Base-by-base conservation (phyloP, 345 rosid species). In the Brassica carinata region DNA sequence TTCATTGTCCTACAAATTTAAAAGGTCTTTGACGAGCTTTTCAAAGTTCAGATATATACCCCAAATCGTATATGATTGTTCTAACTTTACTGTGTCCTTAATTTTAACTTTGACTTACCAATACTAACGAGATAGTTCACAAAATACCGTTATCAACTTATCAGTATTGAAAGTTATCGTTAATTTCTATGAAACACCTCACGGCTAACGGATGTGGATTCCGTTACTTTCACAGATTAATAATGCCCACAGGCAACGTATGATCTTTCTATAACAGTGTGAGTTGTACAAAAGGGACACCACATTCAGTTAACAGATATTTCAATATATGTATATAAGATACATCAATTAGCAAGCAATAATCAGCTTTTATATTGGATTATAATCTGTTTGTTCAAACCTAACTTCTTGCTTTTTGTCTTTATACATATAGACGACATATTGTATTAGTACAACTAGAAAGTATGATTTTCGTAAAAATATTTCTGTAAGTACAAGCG, bases 251-350 rank as follows among this genome's bases (percentile, higher is more conserved):
- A 29, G 34, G 36, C 53, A 79, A 79, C 73, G 51, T 72, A 38
- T 65, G 77, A 68, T 65, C 63, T 72, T 65, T 72, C 77, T 13
- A 65, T 55, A 65, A 78, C 61, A 79, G 51, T 17, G 69, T 67
- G 73, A 66, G 69, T 67, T 79, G 78, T 79, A 73, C 73, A 73
- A 79, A 79, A 58, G 27, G 61, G 78, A 73, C 78, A 67, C 3
- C 18, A 73, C 73, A 79, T 67, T 27, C 62, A 38, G 27, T 40
- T 58, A 66, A 58, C 82, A 66, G 72, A 65, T 7, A 55, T 55
- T 55, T 66, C 62, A 17, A 66, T 30, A 27, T 38, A 38, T 19
- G 27, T 10, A 34, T 34, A 64, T 64, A 26, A 64, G 31, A 14
- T 18, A 71, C 26, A 27, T 38, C 43, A 40, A 30, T 18, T 29